Evolutionary conservation across 345 rosid genomes (phyloP), one percentile per base, ranked within the genome.

Genomic region (Viola odorata): DNA sequence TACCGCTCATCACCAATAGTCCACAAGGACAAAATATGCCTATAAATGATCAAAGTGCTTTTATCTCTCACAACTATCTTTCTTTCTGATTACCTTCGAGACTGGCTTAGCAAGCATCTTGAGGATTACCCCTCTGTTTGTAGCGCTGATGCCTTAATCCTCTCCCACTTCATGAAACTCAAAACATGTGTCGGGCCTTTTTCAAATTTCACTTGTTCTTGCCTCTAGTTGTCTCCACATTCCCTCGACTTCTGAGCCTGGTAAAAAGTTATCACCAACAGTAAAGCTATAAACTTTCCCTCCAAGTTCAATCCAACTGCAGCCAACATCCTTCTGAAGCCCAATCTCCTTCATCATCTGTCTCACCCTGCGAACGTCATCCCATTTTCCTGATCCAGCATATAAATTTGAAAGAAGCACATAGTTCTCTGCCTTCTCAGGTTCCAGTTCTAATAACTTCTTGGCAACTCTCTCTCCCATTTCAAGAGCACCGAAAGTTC

Each of bases 241-340:
- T 23, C 45, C 69, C 32, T 58, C 60, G 44, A 81, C 76, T 50
- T 82, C 78, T 41, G 62, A 73, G 63, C 70, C 64, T 0, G 64
- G 76, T 11, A 52, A 61, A 32, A 56, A 41, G 50, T 57, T 55
- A 51, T 69, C 85, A 53, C 79, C 73, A 45, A 45, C 85, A 60
- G 73, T 49, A 62, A 85, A 87, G 71, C 75, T 80, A 57, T 71
- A 62, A 57, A 86, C 77, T 63, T 71, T 80, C 17, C 84, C 84
- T 37, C 74, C 69, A 17, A 86, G 65, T 73, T 89, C 91, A 42
- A 83, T 80, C 91, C 89, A 87, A 57, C 90, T 87, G 61, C 88
- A 67, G 45, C 90, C 97, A 8, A 74, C 80, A 53, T 81, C 88
- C 64, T 87, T 90, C 38, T 60, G 68, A 52, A 85, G 67, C 61